phyloP scores from a whole-genome alignment of 139 green algal species.

The Parachlorella kessleri region DNA sequence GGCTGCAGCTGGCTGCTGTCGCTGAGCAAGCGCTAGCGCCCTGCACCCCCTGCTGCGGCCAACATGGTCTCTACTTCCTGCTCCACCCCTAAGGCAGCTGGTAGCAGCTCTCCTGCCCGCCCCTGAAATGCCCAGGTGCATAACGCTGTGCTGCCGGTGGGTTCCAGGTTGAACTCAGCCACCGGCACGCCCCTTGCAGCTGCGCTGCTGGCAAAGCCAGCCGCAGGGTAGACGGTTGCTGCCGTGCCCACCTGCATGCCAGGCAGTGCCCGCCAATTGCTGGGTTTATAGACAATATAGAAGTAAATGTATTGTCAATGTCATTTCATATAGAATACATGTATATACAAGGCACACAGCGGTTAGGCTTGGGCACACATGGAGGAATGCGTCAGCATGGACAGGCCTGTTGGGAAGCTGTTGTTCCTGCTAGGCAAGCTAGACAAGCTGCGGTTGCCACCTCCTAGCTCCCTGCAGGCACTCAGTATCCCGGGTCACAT shows the following conservation, averaged over 20 bases:
- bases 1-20: too few species aligned
- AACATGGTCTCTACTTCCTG: neutral
- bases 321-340: too few species aligned
- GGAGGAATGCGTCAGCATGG: too few species aligned
- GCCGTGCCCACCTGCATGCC: slow-evolving; percentile 39
- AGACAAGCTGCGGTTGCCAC: neutral
- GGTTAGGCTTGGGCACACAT: too few species aligned
- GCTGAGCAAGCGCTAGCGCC: too few species aligned
- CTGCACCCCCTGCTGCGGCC: too few species aligned
- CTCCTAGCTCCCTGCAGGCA: neutral
- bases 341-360: too few species aligned
- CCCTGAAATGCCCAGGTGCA: slow-evolving; percentile 37
- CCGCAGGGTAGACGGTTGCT: slow-evolving; percentile 60
- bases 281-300: neutral
- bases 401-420: too few species aligned
- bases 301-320: too few species aligned
- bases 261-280: neutral
- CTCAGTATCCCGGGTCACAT: neutral
- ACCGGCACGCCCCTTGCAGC: slow-evolving; percentile 39
- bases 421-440: too few species aligned
- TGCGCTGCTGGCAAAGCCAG: slow-evolving; percentile 49
- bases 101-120: slow-evolving; percentile 37
- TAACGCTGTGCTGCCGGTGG: slow-evolving; percentile 36
- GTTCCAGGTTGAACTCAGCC: slow-evolving; percentile 62
- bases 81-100: slow-evolving; percentile 11